Evolutionary conservation across 306 rosid species (phyloP), one percentile per base, ranked within the genome.

Genomic region (Lathyrus tuberosus): DNA sequence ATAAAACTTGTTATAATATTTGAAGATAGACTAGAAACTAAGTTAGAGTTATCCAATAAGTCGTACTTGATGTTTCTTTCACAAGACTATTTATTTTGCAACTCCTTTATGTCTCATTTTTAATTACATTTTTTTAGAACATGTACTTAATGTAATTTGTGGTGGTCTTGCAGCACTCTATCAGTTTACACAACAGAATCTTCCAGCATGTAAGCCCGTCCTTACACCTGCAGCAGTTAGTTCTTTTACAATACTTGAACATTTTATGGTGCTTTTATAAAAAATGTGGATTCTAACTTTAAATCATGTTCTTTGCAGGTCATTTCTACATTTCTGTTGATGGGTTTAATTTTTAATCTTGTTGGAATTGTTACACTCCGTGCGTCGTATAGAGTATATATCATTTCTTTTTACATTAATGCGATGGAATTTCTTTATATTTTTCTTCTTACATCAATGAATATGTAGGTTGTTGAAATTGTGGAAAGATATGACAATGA

Each of bases 141-240:
- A 43, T 67, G 38, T 47, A 38, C 60, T 71, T 66, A 74, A 63
- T 82, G 62, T 35, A 63, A 65, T 24, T 31, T 79, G n/a, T 73
- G 82, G 70, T 70, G 62, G 6, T 70, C 73, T 69, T 79, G 80
- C 88, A 94, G 97, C 88, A 65, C 73, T 77, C 15, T 47, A 82
- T 81, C 94, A 72, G 76, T 94, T 94, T 80, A 84, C 78, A 57
- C 98, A 94, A 86, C 98, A 94, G 80, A 88, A 64, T 53, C 98
- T 94, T 73, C 98, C 97, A 40, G 97, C 97, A 67, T 94, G 98
- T 83, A 90, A 87, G 75, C 96, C 97, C 20, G 89, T 88, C 64
- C 96, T 93, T 49, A 93, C 97, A 61, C 98, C 97, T 56, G 78
- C 80, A 80, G 79, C 89, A 83, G 98, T 88, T 76, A 87, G 90